These are phyloP conservation scores for Eucalyptus urophylla DNA, from an alignment of 345 rosid species.

Conservation along the genomic window DNA sequence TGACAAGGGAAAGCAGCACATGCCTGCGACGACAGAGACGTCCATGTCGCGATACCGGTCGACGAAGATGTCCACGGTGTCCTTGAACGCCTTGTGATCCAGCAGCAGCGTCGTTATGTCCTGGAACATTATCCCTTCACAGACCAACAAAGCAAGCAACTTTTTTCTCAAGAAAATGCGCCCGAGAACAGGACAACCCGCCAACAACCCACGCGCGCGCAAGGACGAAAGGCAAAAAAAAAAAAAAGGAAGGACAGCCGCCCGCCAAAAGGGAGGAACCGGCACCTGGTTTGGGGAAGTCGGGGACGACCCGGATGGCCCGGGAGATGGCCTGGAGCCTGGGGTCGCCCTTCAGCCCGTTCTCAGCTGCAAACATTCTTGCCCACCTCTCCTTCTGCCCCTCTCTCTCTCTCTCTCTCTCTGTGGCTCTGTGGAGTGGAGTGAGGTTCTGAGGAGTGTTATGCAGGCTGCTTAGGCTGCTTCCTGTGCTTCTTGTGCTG, in stretches of 20 bases:
- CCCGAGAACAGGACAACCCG: neutral
- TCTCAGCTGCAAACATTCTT: slow-evolving; percentile 62
- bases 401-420: neutral
- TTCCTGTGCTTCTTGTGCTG: too few relatives aligned
- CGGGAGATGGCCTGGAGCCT: slow-evolving; percentile 52
- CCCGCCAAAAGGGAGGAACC: neutral
- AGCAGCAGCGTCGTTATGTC: slow-evolving; percentile 85
- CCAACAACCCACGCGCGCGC: neutral
- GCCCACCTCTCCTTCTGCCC: neutral
- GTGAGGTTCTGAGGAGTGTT: too few relatives aligned
- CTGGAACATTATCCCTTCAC: slow-evolving; percentile 90
- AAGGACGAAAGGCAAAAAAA: too few relatives aligned
- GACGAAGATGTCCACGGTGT: slow-evolving; percentile 85
- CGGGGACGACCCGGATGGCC: slow-evolving; percentile 62
- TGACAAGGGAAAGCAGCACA: neutral
- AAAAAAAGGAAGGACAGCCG: neutral
- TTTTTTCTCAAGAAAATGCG: neutral
- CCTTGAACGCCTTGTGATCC: slow-evolving; percentile 80
- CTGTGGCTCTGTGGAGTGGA: neutral
- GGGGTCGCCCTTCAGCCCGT: slow-evolving; percentile 68
- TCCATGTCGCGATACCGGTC: slow-evolving; percentile 87
- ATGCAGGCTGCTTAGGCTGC: too few relatives aligned
- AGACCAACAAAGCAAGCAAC: neutral
- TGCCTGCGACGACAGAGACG: slow-evolving; percentile 93
- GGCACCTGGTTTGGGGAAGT: slow-evolving; percentile 67